Evolutionary conservation across 305 asterid species (phyloP).

Genomic region (Plantago lanceolata): DNA sequence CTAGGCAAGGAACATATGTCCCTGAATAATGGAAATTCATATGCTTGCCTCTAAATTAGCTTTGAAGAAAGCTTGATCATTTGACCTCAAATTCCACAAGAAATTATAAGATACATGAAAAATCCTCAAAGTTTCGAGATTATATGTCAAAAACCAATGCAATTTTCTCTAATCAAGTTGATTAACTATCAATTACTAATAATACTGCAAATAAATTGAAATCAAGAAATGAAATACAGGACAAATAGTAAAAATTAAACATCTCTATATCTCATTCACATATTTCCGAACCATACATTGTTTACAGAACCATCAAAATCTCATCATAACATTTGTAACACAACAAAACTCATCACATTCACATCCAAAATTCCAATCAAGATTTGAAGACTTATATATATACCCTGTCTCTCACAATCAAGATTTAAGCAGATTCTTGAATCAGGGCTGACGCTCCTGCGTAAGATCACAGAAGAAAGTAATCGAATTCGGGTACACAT

Average conservation of each 20-base stretch:
- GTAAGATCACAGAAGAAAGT: conserved; percentile 52
- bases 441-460: conserved; percentile 14
- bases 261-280: neutral
- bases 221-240: neutral
- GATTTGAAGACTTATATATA: conserved; percentile 9
- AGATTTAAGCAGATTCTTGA: neutral
- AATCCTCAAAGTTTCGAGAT: no score
- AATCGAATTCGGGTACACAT: conserved; percentile 46
- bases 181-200: no score
- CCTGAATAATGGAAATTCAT: neutral
- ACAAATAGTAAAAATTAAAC: neutral
- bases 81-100: no score
- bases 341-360: neutral
- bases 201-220: no score
- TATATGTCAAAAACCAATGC: no score
- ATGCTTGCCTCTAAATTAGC: neutral
- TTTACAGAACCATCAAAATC: neutral
- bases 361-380: neutral
- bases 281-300: neutral
- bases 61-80: no score
- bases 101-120: no score
- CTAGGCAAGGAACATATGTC: neutral
- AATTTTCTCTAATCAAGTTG: no score
- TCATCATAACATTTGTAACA: neutral
- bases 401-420: neutral